Evolutionary conservation across 179 eudicot species (phyloP).

Genomic region (Silene vulgaris): DNA sequence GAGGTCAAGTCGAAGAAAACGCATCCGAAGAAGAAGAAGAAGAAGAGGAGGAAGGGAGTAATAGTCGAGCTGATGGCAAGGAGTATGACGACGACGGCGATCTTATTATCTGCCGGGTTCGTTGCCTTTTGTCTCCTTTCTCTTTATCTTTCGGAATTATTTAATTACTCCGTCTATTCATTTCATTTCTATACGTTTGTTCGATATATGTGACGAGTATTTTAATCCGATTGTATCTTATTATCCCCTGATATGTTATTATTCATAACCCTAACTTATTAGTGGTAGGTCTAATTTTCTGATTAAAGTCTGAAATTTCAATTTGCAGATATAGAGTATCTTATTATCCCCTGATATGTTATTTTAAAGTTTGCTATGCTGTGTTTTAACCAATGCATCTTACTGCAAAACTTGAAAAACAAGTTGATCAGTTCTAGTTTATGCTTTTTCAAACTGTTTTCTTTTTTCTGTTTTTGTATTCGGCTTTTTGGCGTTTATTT

Average conservation of each 20-base stretch:
- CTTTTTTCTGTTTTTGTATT: neutral
- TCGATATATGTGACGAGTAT: no score
- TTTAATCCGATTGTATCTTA: no score
- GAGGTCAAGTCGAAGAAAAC: slow-evolving; percentile 18
- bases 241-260: neutral
- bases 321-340: neutral
- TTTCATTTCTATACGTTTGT: neutral
- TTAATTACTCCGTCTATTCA: neutral
- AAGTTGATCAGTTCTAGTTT: neutral
- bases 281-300: neutral
- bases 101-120: slow-evolving; percentile 73
- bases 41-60: slow-evolving; percentile 30
- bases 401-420: no score
- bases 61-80: slow-evolving; percentile 32
- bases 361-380: no score
- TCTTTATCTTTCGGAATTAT: neutral
- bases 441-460: neutral
- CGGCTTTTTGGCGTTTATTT: neutral
- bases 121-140: neutral
- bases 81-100: slow-evolving; percentile 87
- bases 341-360: no score
- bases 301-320: neutral
- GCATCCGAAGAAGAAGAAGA: slow-evolving; percentile 28
- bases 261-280: neutral
- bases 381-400: no score